Base-by-base conservation (phyloP, 2,329 filamentous ascomycete genomes). In the Akanthomyces muscarius region DNA sequence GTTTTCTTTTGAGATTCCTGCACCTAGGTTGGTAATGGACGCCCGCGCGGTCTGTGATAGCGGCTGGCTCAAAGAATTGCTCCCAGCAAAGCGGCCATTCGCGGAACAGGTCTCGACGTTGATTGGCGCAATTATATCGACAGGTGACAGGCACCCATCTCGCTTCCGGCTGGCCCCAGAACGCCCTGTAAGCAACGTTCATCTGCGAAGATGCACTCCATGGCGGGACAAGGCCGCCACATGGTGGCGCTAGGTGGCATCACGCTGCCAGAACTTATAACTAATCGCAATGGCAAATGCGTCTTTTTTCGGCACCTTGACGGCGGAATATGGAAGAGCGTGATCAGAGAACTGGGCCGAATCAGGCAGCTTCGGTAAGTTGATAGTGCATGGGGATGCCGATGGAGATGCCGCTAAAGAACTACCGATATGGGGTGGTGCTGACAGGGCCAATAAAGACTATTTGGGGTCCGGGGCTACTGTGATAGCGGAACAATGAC, bases 91-190 rank as follows among this genome's bases (percentile, higher is more conserved):
- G 21, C 4, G 36, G 16, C 52, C 38, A 30, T 45, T 30, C 25
- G 8, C 2, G 25, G 14, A 48, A 50, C 5, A 18, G 21, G 13
- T 5, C 16, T 47, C 30, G 3, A n/a, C 44, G 21, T 28, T 59
- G 30, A 59, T 59, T 59, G 56, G 56, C 45, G 45, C 56, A 50
- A 41, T 50, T 50, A 59, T 41, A 28, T 30, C 10, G 7, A 47
- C 30, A 8, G 1, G 25, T 5, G 13, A 36, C 30, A 8, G 1
- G 25, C 28, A 30, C 8, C 14, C 30, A 50, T 30, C 33, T 59
- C 21, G 30, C 56, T 14, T 8, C 7, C 14, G 16, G 2, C 44
- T 5, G 25, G 23, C 16, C 25, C 53, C 25, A 16, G 41, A 45
- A 8, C 4, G 21, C 38, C 30, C 41, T 21, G 25, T 23, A 44